phyloP scores from a whole-genome alignment of 805 yeast genomes.

The Yamadazyma ubonensis region DNA sequence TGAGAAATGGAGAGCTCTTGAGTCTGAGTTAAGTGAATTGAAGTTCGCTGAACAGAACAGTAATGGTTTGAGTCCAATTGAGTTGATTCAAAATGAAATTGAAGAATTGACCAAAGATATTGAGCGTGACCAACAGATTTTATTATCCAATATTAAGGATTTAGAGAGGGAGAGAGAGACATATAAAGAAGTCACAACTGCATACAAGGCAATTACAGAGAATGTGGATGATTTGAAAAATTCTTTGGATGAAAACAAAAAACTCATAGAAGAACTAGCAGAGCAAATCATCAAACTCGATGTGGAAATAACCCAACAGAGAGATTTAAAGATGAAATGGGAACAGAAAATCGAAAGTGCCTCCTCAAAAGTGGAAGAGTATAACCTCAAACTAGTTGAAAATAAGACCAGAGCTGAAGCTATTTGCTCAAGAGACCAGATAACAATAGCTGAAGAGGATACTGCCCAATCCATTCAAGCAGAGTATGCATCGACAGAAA shows the following conservation, averaged over 20 bases:
- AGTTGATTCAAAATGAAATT: constrained; percentile 4
- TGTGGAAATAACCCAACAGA: constrained; percentile 7
- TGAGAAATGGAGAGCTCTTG: constrained; percentile 1
- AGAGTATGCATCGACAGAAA: constrained; percentile 48
- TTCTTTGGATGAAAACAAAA: background rate
- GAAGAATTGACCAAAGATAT: constrained; percentile 2
- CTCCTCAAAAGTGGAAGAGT: constrained; percentile 12
- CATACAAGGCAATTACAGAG: background rate
- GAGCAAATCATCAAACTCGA: constrained; percentile 14
- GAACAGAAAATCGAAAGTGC: constrained; percentile 11
- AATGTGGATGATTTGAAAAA: background rate
- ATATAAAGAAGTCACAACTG: background rate
- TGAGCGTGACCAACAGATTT: constrained; percentile 23
- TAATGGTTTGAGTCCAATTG: background rate
- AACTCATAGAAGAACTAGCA: background rate
- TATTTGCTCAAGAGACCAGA: constrained; percentile 50
- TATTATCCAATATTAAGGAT: constrained; percentile 26
- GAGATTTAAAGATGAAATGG: constrained; percentile 4
- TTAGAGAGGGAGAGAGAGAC: background rate
- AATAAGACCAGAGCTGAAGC: constrained; percentile 27
- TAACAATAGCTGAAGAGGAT: constrained; percentile 38
- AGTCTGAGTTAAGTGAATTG: constrained; percentile 7
- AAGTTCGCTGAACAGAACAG: constrained; percentile 1
- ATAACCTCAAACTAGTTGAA: constrained; percentile 28
- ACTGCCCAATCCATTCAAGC: constrained; percentile 47